Percentiles rank a stretch among this genome's conserved stretches.
Conservation (phyloP, 2,329 filamentous ascomycete genomes). For the Pseudogymnoascus destructans region DNA sequence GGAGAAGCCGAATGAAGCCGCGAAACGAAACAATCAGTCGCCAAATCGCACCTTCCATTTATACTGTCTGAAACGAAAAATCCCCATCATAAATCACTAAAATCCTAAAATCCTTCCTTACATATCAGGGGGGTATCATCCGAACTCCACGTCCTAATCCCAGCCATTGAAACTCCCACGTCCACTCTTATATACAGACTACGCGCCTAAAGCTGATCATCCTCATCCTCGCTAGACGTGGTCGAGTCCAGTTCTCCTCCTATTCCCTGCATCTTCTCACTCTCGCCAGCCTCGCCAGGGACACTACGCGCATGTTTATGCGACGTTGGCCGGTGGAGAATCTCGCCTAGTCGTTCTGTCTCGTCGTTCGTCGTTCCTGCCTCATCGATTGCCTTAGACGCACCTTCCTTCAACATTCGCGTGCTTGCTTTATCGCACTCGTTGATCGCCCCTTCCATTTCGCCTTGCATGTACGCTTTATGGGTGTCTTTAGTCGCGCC, state of each 20-base stretch:
- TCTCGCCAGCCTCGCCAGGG: neutral
- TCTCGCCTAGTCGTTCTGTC: neutral
- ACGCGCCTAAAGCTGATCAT: neutral
- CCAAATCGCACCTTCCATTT: neutral
- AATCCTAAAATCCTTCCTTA: neutral
- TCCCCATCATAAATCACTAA: neutral
- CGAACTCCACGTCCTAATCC: neutral
- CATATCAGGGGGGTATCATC: constrained; percentile 3
- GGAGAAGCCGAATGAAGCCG: neutral
- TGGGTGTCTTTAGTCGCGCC: neutral
- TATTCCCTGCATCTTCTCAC: neutral
- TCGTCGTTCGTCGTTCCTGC: neutral
- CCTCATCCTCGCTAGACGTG: neutral
- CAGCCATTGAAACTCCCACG: neutral
- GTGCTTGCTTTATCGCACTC: neutral
- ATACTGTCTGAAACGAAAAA: neutral
- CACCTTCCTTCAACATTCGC: neutral
- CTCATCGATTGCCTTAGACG: neutral
- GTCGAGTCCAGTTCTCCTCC: neutral
- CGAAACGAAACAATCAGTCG: neutral
- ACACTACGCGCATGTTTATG: neutral
- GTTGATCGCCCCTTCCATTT: neutral
- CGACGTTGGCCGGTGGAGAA: neutral
- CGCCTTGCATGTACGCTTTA: neutral
- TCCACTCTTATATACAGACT: neutral